Evolutionary conservation across 179 eudicot genomes (phyloP).

Genomic region (Beta corolliflora): DNA sequence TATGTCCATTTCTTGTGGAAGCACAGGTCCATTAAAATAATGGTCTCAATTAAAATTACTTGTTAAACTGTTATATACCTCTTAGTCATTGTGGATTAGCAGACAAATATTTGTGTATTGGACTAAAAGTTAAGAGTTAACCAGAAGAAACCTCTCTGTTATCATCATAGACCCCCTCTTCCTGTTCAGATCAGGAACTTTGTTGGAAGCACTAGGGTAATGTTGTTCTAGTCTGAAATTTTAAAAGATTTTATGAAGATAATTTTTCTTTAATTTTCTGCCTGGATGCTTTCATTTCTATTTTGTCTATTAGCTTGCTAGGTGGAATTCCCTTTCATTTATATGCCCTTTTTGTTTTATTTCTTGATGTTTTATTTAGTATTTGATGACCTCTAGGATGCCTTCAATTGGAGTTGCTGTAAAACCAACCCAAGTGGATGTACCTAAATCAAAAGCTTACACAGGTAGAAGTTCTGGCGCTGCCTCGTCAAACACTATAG

Average conservation of each 20-base stretch:
- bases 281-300: not conserved
- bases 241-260: not conserved
- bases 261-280: not conserved
- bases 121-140: not conserved
- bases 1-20: not conserved
- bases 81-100: not conserved
- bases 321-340: not conserved
- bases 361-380: conserved; percentile 6
- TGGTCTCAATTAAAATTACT: not conserved
- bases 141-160: no score
- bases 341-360: not conserved
- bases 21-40: no score
- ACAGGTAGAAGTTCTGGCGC: conserved; percentile 53
- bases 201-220: not conserved
- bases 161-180: no score
- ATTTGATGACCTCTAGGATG: conserved; percentile 53
- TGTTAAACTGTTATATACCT: not conserved
- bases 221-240: not conserved
- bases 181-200: no score
- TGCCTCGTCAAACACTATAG: conserved; percentile 45
- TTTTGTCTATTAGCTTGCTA: not conserved
- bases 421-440: conserved; percentile 60
- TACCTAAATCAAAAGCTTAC: conserved; percentile 59
- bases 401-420: conserved; percentile 66
- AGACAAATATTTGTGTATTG: not conserved